These are phyloP conservation scores for Ocimum tenuiflorum DNA, from an alignment of 257 asterid species.

Conservation along the genomic window DNA sequence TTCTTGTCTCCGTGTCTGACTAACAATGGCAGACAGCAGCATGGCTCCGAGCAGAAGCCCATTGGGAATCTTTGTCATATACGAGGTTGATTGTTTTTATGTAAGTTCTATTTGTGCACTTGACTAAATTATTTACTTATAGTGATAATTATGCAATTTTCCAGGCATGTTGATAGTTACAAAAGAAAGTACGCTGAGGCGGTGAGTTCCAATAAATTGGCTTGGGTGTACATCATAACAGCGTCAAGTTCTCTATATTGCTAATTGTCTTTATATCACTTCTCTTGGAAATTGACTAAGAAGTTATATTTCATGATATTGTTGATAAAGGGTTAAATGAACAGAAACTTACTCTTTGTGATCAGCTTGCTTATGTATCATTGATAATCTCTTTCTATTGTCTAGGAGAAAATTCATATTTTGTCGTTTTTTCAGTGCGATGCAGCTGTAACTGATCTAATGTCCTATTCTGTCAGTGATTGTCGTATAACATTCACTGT, in stretches of 20 bases:
- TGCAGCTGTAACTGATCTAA: background rate
- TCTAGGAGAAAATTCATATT: too few species aligned
- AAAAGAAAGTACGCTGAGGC: constrained; percentile 87
- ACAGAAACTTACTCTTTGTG: too few species aligned
- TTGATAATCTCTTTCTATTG: too few species aligned
- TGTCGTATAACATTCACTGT: background rate
- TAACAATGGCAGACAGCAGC: constrained; percentile 81
- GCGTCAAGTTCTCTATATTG: background rate
- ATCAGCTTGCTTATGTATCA: too few species aligned
- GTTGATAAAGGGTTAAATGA: too few species aligned
- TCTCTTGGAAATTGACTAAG: background rate
- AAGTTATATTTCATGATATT: constrained; percentile 9
- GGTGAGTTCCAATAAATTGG: constrained; percentile 39
- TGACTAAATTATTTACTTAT: constrained; percentile 17
- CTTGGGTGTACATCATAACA: background rate
- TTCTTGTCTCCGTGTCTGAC: constrained; percentile 44
- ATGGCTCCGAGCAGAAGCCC: constrained; percentile 97
- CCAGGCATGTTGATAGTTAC: constrained; percentile 65
- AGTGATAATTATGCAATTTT: constrained; percentile 22
- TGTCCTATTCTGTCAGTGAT: too few species aligned
- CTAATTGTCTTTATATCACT: background rate
- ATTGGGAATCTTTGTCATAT: constrained; percentile 76
- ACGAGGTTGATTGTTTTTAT: constrained; percentile 50
- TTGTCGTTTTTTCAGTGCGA: too few species aligned
- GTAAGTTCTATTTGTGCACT: constrained; percentile 2